Evolutionary conservation across 345 rosid species (phyloP).

Genomic region (Brassica nigra): DNA sequence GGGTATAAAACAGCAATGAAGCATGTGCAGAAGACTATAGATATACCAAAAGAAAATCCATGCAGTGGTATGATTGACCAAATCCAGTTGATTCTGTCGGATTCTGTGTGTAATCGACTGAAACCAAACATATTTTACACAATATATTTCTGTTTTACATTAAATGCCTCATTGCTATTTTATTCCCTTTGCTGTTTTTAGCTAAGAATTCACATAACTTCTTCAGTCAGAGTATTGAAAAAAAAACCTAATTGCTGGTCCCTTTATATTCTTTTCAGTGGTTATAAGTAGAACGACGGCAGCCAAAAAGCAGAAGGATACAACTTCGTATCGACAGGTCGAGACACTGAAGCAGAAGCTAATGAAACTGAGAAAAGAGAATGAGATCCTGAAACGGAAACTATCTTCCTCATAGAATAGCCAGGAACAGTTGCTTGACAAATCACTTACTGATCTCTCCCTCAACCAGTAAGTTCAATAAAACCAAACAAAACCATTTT

Average conservation of each 20-base stretch:
- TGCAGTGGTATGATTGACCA: background rate
- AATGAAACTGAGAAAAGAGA: conserved; percentile 85
- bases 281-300: conserved; percentile 60
- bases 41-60: background rate
- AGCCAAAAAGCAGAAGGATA: conserved; percentile 61
- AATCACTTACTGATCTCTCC: background rate
- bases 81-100: background rate
- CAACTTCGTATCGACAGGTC: conserved; percentile 56
- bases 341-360: conserved; percentile 72
- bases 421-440: conserved; percentile 11
- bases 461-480: conserved; percentile 17
- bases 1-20: background rate
- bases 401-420: conserved; percentile 44
- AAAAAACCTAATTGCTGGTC: conserved; percentile 10
- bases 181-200: background rate
- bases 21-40: background rate
- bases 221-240: background rate
- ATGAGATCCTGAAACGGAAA: conserved; percentile 73
- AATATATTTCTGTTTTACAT: background rate
- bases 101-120: background rate
- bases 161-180: background rate
- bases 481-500: conserved; percentile 4
- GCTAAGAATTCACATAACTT: background rate
- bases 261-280: conserved; percentile 49
- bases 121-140: background rate